Conservation (phyloP, 2,329 filamentous ascomycete species). For the Clarireedia monteithiana region DNA sequence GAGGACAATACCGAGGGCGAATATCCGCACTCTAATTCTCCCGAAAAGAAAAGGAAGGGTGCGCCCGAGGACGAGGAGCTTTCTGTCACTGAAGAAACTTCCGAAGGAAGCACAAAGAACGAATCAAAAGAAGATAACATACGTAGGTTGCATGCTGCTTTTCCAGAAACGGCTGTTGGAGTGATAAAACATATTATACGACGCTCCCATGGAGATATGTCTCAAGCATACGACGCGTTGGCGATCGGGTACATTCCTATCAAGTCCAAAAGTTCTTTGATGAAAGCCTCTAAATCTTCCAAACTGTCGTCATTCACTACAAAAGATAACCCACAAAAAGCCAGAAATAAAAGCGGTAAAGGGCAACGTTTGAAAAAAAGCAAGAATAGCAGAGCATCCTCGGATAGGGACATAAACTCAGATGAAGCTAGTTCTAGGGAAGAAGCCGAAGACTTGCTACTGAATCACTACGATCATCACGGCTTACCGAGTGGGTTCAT, state of each 20-base stretch:
- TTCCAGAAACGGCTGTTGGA: conserved; percentile 24
- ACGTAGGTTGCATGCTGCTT: conserved; percentile 25
- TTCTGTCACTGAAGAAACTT: conserved; percentile 5
- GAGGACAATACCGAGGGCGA: conserved; percentile 6
- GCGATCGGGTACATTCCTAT: conserved; percentile 21
- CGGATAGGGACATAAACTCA: conserved; percentile 3
- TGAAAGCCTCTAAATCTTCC: conserved; percentile 11
- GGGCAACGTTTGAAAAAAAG: too few relatives aligned
- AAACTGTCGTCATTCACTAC: background rate
- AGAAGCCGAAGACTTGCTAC: conserved; percentile 24
- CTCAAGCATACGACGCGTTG: conserved; percentile 25
- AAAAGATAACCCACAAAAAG: background rate
- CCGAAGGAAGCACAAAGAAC: conserved; percentile 15
- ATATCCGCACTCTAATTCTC: background rate
- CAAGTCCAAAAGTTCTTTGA: conserved; percentile 20
- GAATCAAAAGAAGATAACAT: conserved; percentile 18
- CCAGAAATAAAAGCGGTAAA: too few relatives aligned
- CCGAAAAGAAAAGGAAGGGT: background rate
- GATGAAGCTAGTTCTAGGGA: conserved; percentile 23
- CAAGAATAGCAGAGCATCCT: background rate
- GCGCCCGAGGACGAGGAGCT: conserved; percentile 6
- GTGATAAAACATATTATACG: conserved; percentile 26
- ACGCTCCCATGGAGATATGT: conserved; percentile 23
- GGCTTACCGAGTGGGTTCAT: conserved; percentile 28
- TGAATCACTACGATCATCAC: conserved; percentile 27